Conservation (phyloP, 2,329 filamentous ascomycete species). For the Pseudogymnoascus sp. region DNA sequence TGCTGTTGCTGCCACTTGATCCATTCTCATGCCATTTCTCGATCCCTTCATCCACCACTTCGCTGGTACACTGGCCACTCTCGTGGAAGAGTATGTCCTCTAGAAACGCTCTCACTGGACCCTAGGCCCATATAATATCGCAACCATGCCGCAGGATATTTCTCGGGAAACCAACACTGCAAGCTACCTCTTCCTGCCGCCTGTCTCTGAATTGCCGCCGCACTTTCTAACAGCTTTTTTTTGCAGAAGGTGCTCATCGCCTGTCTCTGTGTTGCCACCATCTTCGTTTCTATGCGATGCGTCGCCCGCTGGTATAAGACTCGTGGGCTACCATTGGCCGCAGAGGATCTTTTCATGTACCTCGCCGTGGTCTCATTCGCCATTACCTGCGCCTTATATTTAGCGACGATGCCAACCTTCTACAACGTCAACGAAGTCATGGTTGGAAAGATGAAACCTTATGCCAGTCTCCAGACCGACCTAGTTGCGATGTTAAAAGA, state of each 20-base stretch:
- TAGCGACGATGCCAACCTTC: constrained; percentile 30
- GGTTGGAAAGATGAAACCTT: constrained; percentile 21
- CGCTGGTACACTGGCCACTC: background rate
- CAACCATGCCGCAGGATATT: background rate
- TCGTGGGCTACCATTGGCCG: constrained; percentile 11
- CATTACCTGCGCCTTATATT: constrained; percentile 28
- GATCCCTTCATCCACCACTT: background rate
- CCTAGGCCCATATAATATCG: background rate
- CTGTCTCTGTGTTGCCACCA: constrained; percentile 11
- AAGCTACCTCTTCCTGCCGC: background rate
- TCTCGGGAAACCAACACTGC: background rate
- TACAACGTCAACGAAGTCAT: constrained; percentile 27
- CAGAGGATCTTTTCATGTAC: constrained; percentile 16
- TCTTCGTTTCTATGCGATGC: constrained; percentile 15
- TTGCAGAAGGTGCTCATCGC: constrained; percentile 16
- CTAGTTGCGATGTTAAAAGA: constrained; percentile 28
- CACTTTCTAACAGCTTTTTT: background rate
- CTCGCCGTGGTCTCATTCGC: constrained; percentile 25
- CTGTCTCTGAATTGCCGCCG: background rate
- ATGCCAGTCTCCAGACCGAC: constrained; percentile 29
- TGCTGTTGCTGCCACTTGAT: background rate
- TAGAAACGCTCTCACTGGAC: background rate
- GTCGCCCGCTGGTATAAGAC: constrained; percentile 15
- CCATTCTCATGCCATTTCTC: background rate
- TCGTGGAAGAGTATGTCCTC: background rate